phyloP scores from a whole-genome alignment of 1,139 yeast genomes.

The Zygosaccharomyces sapae region DNA sequence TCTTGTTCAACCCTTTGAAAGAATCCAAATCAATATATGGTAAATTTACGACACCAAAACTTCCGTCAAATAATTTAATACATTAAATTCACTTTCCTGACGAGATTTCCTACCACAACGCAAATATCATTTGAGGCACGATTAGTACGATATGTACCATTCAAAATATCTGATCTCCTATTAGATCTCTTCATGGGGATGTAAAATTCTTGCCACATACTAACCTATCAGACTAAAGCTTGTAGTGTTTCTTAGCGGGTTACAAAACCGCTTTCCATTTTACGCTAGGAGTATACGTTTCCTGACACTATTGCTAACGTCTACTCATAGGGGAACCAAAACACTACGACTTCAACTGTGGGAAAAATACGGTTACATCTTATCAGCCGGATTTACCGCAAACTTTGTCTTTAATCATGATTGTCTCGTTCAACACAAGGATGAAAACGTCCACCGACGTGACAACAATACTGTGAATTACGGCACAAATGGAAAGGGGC shows the following conservation, averaged over 20 bases:
- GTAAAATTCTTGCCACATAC: conserved; percentile 36
- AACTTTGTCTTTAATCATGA: conserved; percentile 55
- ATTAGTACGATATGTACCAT: conserved; percentile 63
- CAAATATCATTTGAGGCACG: conserved; percentile 60
- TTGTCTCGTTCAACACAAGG: conserved; percentile 52
- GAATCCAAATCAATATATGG: conserved; percentile 54
- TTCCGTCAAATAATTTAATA: conserved; percentile 45
- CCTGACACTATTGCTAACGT: conserved; percentile 49
- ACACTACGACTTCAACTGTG: conserved; percentile 51
- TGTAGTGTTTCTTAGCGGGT: conserved; percentile 47
- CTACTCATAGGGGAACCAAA: conserved; percentile 50
- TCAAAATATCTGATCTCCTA: no score
- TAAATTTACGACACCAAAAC: conserved; percentile 44
- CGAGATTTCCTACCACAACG: conserved; percentile 45
- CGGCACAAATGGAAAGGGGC: conserved; percentile 43
- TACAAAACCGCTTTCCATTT: conserved; percentile 47
- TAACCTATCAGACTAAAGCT: conserved; percentile 44
- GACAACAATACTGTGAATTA: conserved; percentile 46
- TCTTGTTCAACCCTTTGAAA: conserved; percentile 44
- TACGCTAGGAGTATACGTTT: no score
- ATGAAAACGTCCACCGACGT: conserved; percentile 51
- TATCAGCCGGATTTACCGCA: conserved; percentile 54
- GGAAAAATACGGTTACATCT: conserved; percentile 60
- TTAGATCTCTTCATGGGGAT: no score
- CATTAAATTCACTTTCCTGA: conserved; percentile 44